Evolutionary conservation across 2,329 filamentous ascomycete species (phyloP).

Genomic region (Alternaria rosae): DNA sequence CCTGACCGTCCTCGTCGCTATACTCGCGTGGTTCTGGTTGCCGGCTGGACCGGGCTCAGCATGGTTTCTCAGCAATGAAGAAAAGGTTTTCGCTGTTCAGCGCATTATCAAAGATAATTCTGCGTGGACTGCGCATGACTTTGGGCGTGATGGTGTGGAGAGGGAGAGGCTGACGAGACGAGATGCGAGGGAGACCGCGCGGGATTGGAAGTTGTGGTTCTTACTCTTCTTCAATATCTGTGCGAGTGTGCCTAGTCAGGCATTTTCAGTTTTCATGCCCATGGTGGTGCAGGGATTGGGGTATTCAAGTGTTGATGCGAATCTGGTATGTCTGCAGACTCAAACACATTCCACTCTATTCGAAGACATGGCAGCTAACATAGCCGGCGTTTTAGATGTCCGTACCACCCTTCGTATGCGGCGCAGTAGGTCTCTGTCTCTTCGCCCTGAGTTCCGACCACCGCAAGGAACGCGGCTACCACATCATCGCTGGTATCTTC

Average conservation of each 20-base stretch:
- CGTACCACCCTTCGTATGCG: slow-evolving; percentile 58
- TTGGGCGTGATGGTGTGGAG: slow-evolving; percentile 1
- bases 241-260: slow-evolving; percentile 51
- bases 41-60: slow-evolving; percentile 37
- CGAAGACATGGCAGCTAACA: too few species aligned
- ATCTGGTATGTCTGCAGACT: slow-evolving; percentile 16
- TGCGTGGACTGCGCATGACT: neutral
- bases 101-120: slow-evolving; percentile 28
- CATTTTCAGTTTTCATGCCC: slow-evolving; percentile 54
- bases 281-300: slow-evolving; percentile 54
- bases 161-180: slow-evolving; percentile 21
- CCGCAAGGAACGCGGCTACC: slow-evolving; percentile 32
- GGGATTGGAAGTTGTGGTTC: slow-evolving; percentile 35
- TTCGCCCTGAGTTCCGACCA: slow-evolving; percentile 57
- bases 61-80: slow-evolving; percentile 49
- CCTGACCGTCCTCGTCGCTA: slow-evolving; percentile 41
- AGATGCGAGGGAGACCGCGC: slow-evolving; percentile 25
- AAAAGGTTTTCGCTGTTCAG: slow-evolving; percentile 21
- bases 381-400: slow-evolving; percentile 42
- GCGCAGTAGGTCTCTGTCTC: slow-evolving; percentile 55
- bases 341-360: too few species aligned
- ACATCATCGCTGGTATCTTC: slow-evolving; percentile 55
- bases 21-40: slow-evolving; percentile 38
- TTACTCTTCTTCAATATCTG: slow-evolving; percentile 50
- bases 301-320: slow-evolving; percentile 27